These are phyloP conservation scores for Phytophthora pluvialis DNA, from an alignment of 352 stramenopile genomes.

Conservation along the genomic window DNA sequence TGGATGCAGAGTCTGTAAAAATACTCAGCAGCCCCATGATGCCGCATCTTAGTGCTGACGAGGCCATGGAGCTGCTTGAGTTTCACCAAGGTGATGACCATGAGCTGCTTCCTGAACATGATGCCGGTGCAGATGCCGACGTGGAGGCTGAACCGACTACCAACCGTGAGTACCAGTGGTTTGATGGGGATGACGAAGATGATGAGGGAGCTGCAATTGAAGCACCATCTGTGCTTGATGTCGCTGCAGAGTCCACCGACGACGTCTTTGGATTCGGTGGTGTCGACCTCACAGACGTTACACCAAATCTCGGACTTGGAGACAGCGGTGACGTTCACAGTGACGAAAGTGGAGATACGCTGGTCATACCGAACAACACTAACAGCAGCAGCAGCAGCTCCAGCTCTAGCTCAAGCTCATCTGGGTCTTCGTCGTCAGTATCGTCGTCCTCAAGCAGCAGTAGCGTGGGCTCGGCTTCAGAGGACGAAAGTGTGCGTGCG, in stretches of 20 bases:
- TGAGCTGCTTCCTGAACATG: constrained; percentile 24
- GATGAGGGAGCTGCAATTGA: constrained; percentile 26
- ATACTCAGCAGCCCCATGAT: constrained; percentile 20
- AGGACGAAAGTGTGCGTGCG: constrained; percentile 13
- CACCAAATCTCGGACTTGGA: not conserved
- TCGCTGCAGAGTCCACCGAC: constrained; percentile 24
- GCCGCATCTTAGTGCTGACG: constrained; percentile 39
- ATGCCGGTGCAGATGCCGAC: constrained; percentile 16
- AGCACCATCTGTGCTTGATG: constrained; percentile 23
- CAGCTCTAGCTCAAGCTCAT: constrained; percentile 33
- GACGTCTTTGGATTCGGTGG: constrained; percentile 36
- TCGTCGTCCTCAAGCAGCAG: constrained; percentile 34
- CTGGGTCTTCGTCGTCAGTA: constrained; percentile 19
- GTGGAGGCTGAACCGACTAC: constrained; percentile 15
- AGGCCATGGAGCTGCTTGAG: constrained; percentile 34
- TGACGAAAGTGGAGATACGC: constrained; percentile 35
- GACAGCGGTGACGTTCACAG: constrained; percentile 28
- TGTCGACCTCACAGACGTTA: constrained; percentile 17
- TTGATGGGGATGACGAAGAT: constrained; percentile 42
- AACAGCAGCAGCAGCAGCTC: constrained; percentile 34
- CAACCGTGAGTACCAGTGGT: constrained; percentile 43
- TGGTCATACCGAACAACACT: constrained; percentile 30
- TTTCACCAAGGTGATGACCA: constrained; percentile 32
- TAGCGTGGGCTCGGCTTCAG: constrained; percentile 38
- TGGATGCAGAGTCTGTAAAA: constrained; percentile 21